These are phyloP conservation scores for Cicer arietinum DNA, from an alignment of 306 rosid genomes.

Conservation along the genomic window DNA sequence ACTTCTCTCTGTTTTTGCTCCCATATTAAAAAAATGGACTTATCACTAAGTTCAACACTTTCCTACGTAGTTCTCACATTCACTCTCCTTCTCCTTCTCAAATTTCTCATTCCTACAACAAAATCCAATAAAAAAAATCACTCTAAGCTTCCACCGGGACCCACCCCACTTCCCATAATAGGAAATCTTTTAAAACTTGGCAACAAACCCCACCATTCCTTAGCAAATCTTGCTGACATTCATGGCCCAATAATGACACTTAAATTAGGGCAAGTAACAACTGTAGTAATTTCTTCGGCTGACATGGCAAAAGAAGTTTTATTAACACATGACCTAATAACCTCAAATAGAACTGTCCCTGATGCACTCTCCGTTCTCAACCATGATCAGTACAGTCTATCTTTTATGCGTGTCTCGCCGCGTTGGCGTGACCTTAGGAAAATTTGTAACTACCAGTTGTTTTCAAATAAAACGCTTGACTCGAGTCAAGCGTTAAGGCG, in stretches of 20 bases:
- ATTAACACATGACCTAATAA: conserved; percentile 31
- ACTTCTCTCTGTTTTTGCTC: not conserved
- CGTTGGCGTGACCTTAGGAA: conserved; percentile 42
- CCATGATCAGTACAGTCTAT: conserved; percentile 36
- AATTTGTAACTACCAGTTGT: conserved; percentile 45
- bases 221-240: conserved; percentile 6
- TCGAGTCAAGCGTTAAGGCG: conserved; percentile 35
- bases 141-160: conserved; percentile 61
- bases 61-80: not conserved
- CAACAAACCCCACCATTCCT: conserved; percentile 38
- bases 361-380: conserved; percentile 24
- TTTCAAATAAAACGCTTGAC: conserved; percentile 47
- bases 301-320: conserved; percentile 53
- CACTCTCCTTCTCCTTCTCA: conserved; percentile 2
- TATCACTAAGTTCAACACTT: not conserved
- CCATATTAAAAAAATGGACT: not conserved
- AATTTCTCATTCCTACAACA: not conserved
- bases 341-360: conserved; percentile 37
- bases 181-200: conserved; percentile 32
- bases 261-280: conserved; percentile 34
- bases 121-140: not conserved
- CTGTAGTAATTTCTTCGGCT: conserved; percentile 26
- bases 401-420: conserved; percentile 43
- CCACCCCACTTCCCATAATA: conserved; percentile 42
- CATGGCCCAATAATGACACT: conserved; percentile 45